Conservation (phyloP, 1,139 yeast genomes). For the Lodderomyces theae region DNA sequence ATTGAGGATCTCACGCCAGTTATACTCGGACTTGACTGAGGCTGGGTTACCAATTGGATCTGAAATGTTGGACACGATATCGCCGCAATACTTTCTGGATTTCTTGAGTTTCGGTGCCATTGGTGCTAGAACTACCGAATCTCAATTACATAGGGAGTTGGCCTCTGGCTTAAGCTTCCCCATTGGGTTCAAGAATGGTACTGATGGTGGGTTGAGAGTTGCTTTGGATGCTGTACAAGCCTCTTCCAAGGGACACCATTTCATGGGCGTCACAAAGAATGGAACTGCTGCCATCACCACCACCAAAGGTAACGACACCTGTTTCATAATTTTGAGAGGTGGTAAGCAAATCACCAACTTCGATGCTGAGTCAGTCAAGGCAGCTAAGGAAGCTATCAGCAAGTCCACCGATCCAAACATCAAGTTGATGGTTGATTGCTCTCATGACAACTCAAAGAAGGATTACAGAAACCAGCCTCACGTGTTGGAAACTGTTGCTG, state of each 20-base stretch:
- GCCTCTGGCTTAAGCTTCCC: slow-evolving; percentile 97
- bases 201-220: slow-evolving; percentile 89
- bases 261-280: slow-evolving; percentile 79
- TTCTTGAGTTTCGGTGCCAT: slow-evolving; percentile 92
- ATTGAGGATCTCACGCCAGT: slow-evolving; percentile 78
- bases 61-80: slow-evolving; percentile 96
- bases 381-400: slow-evolving; percentile 62
- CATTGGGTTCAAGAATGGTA: slow-evolving; percentile 95
- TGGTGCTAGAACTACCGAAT: slow-evolving; percentile 97
- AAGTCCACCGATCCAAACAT: slow-evolving; percentile 56
- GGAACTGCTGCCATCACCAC: slow-evolving; percentile 96
- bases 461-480: slow-evolving; percentile 90
- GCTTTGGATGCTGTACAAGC: slow-evolving; percentile 94
- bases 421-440: slow-evolving; percentile 94
- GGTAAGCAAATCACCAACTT: slow-evolving; percentile 91
- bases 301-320: slow-evolving; percentile 88
- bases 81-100: slow-evolving; percentile 91
- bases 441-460: slow-evolving; percentile 93
- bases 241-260: slow-evolving; percentile 91
- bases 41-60: slow-evolving; percentile 85
- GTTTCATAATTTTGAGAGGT: slow-evolving; percentile 91
- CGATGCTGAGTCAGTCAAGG: slow-evolving; percentile 69
- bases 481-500: slow-evolving; percentile 78
- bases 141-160: slow-evolving; percentile 92
- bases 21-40: slow-evolving; percentile 74